Evolutionary conservation across 2,329 filamentous ascomycete genomes (phyloP).

Genomic region (Aspergillus tamarii): DNA sequence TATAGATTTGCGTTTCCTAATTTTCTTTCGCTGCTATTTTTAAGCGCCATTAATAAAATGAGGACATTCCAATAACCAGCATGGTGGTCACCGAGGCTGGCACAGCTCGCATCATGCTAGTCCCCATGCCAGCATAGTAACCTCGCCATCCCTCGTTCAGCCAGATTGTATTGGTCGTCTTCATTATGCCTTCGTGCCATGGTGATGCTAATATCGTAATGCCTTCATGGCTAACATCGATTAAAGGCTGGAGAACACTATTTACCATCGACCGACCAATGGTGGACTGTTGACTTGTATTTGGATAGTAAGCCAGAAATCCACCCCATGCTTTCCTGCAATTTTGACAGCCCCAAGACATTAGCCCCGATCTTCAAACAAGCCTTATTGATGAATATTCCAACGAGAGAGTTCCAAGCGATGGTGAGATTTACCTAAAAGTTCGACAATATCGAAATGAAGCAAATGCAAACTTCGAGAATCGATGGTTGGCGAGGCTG

Average conservation of each 20-base stretch:
- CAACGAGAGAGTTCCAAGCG: conserved; percentile 23
- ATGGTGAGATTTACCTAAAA: conserved; percentile 29
- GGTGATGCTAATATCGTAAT: conserved; percentile 4
- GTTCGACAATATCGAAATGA: conserved; percentile 26
- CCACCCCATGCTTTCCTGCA: background rate
- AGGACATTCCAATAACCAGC: too few species aligned
- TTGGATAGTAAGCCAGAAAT: conserved; percentile 16
- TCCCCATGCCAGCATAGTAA: too few species aligned
- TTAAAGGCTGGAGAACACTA: conserved; percentile 25
- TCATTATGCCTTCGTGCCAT: too few species aligned
- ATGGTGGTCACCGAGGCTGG: too few species aligned
- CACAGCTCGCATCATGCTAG: too few species aligned
- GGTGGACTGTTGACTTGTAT: conserved; percentile 39
- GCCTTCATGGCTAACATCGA: conserved; percentile 31
- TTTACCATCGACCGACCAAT: conserved; percentile 24
- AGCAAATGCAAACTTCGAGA: conserved; percentile 18
- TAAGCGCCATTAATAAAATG: too few species aligned
- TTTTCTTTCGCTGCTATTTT: too few species aligned
- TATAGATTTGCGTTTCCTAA: too few species aligned
- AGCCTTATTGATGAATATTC: conserved; percentile 24
- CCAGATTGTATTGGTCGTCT: too few species aligned
- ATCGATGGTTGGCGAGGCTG: conserved; percentile 23
- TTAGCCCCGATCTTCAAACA: conserved; percentile 14
- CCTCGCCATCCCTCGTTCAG: too few species aligned
- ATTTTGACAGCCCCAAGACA: conserved; percentile 18